phyloP scores from a whole-genome alignment of 192 early-diverging fungal genomes.

The Phycomyces blakesleeanus region DNA sequence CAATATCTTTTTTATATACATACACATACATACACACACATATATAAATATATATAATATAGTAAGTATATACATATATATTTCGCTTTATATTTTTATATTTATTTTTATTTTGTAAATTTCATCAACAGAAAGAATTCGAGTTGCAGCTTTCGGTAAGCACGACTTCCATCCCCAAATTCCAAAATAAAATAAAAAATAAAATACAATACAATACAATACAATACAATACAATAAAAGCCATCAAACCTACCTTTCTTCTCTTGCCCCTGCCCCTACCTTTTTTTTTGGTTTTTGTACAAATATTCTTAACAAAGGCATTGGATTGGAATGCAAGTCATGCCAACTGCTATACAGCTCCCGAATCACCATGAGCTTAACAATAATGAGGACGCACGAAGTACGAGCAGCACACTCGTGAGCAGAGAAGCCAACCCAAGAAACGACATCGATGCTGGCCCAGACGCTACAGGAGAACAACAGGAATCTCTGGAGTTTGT shows the following conservation, averaged over 20 bases:
- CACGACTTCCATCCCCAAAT: too few species aligned
- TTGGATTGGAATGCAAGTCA: neutral
- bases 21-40: too few species aligned
- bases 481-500: neutral
- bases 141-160: too few species aligned
- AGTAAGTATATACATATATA: too few species aligned
- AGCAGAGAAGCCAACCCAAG: conserved; percentile 33
- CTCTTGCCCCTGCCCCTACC: neutral
- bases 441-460: conserved; percentile 31
- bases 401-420: conserved; percentile 52
- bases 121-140: neutral
- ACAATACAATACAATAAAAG: neutral
- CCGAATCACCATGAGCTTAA: neutral
- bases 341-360: conserved; percentile 9
- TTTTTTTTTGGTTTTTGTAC: conserved; percentile 6
- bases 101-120: too few species aligned
- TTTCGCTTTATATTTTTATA: too few species aligned
- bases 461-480: conserved; percentile 27
- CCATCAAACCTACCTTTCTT: neutral
- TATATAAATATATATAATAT: too few species aligned
- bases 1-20: too few species aligned
- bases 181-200: too few species aligned
- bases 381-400: conserved; percentile 47
- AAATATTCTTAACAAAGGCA: too few species aligned
- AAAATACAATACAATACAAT: neutral